These are phyloP conservation scores for Solanum bulbocastanum DNA, from an alignment of 257 asterid genomes.

Conservation along the genomic window DNA sequence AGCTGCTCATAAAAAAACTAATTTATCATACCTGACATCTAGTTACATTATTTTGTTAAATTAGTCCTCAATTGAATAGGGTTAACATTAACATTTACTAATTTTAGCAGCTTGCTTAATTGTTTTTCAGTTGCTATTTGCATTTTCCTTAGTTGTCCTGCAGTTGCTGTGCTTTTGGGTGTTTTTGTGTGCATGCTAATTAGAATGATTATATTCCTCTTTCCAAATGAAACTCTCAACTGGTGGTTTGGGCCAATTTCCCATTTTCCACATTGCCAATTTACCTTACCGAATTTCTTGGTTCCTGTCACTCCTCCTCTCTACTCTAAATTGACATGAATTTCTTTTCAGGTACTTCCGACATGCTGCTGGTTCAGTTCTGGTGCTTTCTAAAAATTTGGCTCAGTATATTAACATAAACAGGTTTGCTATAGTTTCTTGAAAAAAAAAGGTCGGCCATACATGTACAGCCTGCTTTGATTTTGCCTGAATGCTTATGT, in stretches of 20 bases:
- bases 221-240: not conserved
- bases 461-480: not conserved
- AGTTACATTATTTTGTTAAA: not conserved
- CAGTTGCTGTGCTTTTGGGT: not conserved
- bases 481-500: not conserved
- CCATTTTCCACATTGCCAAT: not conserved
- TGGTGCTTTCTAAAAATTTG: conserved; percentile 57
- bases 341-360: conserved; percentile 70
- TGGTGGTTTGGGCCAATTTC: not conserved
- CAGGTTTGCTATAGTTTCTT: conserved; percentile 48
- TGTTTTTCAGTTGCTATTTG: not conserved
- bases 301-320: not conserved
- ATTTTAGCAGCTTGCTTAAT: not conserved
- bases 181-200: not conserved
- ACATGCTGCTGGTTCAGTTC: conserved; percentile 70
- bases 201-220: not conserved
- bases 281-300: conserved; percentile 4
- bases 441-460: not conserved
- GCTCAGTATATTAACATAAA: conserved; percentile 68
- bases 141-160: not conserved
- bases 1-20: not conserved
- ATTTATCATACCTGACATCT: not conserved
- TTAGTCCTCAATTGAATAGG: not conserved
- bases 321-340: not conserved
- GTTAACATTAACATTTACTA: not conserved